A percentile compares a stretch with the other conserved stretches of the same genome.
phyloP scores from a whole-genome alignment of 768 basidiomycete genomes.

The Leccinum olivaceopallidum region DNA sequence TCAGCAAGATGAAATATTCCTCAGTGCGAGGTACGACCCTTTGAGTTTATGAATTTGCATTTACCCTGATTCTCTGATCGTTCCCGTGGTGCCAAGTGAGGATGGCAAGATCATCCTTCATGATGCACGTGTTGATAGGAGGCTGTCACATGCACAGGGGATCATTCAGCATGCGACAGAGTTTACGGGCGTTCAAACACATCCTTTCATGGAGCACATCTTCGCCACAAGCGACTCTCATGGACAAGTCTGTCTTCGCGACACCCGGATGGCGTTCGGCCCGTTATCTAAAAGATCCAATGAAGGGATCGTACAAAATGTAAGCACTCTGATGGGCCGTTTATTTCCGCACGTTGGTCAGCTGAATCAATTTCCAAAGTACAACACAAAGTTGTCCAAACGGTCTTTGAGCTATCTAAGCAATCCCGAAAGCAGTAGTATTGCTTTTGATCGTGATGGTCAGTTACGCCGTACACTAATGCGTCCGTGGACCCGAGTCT shows the following conservation, averaged over 20 bases:
- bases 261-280: slow-evolving; percentile 74
- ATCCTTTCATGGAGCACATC: slow-evolving; percentile 66
- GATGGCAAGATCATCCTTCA: slow-evolving; percentile 67
- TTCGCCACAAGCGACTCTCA: slow-evolving; percentile 64
- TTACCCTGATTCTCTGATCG: slow-evolving; percentile 19
- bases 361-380: slow-evolving; percentile 41
- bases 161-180: slow-evolving; percentile 54
- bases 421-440: slow-evolving; percentile 68
- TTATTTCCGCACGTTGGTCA: slow-evolving; percentile 9
- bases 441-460: slow-evolving; percentile 71
- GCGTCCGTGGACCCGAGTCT: slow-evolving; percentile 1
- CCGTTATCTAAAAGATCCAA: slow-evolving; percentile 42
- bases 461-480: slow-evolving; percentile 10
- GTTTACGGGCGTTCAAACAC: slow-evolving; percentile 64
- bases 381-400: slow-evolving; percentile 47
- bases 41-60: slow-evolving; percentile 15
- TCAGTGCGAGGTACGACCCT: slow-evolving; percentile 61
- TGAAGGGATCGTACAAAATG: slow-evolving; percentile 54
- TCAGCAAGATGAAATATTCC: slow-evolving; percentile 62
- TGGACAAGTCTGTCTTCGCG: slow-evolving; percentile 66
- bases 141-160: slow-evolving; percentile 43
- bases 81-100: slow-evolving; percentile 46
- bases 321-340: not conserved
- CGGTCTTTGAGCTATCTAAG: slow-evolving; percentile 39
- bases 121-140: slow-evolving; percentile 49